Conservation (phyloP, 2,329 filamentous ascomycete species). For the Diaporthe aspalathi region DNA sequence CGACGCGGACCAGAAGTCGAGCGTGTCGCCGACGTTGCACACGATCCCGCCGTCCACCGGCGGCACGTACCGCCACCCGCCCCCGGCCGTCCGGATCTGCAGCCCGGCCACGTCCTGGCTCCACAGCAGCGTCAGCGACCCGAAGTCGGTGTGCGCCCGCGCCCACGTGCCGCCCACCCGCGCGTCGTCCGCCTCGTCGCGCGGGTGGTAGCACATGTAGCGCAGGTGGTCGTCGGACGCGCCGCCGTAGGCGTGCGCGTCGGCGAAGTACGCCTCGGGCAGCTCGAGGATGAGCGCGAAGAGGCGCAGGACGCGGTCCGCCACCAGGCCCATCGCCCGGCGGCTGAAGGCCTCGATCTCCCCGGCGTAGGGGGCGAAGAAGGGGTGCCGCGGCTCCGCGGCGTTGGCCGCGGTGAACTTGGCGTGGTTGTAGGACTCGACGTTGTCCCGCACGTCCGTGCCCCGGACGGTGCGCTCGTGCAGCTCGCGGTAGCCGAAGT, state of each 20-base stretch:
- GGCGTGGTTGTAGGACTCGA: slow-evolving; percentile 65
- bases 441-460: slow-evolving; percentile 56
- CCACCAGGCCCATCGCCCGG: slow-evolving; percentile 48
- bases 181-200: slow-evolving; percentile 54
- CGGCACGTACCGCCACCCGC: slow-evolving; percentile 58
- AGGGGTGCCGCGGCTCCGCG: slow-evolving; percentile 51
- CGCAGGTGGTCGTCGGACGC: slow-evolving; percentile 65
- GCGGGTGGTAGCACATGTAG: slow-evolving; percentile 65
- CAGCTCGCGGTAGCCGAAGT: slow-evolving; percentile 58
- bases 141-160: slow-evolving; percentile 61
- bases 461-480: slow-evolving; percentile 49
- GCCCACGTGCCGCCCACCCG: slow-evolving; percentile 44
- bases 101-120: slow-evolving; percentile 64
- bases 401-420: slow-evolving; percentile 59
- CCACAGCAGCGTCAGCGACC: slow-evolving; percentile 64
- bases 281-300: slow-evolving; percentile 64
- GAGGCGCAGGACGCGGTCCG: slow-evolving; percentile 45
- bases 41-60: slow-evolving; percentile 58
- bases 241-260: slow-evolving; percentile 62
- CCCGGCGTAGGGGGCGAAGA: slow-evolving; percentile 51
- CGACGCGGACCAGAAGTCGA: slow-evolving; percentile 47
- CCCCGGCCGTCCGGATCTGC: slow-evolving; percentile 54
- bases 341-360: slow-evolving; percentile 64
- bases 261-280: slow-evolving; percentile 63
- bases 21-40: slow-evolving; percentile 54